phyloP scores from a whole-genome alignment of 164 flowering plant genomes.

The Liquidambar formosana region DNA sequence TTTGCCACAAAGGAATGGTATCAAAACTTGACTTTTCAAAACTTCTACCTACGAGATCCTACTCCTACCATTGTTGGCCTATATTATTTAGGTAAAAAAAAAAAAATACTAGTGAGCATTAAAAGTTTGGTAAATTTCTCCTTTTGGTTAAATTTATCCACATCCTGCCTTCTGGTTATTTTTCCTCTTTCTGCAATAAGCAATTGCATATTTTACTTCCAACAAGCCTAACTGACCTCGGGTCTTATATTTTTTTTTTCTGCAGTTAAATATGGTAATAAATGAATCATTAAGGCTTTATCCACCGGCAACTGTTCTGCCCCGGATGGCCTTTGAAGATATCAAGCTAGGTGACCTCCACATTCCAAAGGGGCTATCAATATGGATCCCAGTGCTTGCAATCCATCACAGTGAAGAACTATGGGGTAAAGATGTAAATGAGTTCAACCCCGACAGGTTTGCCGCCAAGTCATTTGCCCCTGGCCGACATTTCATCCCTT shows the following conservation, averaged over 20 bases:
- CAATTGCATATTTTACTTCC: no score
- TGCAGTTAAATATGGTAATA: slow-evolving; percentile 87
- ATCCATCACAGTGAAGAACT: slow-evolving; percentile 78
- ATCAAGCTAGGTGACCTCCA: slow-evolving; percentile 72
- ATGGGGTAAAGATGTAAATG: slow-evolving; percentile 91
- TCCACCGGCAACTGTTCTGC: slow-evolving; percentile 82
- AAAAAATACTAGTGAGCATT: no score
- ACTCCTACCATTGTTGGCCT: no score
- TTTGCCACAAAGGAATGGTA: no score
- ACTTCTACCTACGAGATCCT: no score
- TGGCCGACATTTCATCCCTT: slow-evolving; percentile 76
- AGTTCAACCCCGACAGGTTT: slow-evolving; percentile 87
- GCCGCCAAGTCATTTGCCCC: slow-evolving; percentile 42
- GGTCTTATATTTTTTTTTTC: not conserved
- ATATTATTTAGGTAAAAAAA: no score
- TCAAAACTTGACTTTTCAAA: no score
- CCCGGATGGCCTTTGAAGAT: slow-evolving; percentile 86
- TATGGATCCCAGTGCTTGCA: slow-evolving; percentile 91
- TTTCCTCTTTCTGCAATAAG: no score
- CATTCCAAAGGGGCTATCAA: slow-evolving; percentile 81
- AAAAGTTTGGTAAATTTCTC: not conserved
- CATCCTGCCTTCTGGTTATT: no score
- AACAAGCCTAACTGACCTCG: no score
- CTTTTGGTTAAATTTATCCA: not conserved
- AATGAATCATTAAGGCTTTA: slow-evolving; percentile 86